Evolutionary conservation across 106 monocot species (phyloP), one percentile per base, ranked within the genome.

Genomic region (Dioscorea dumetorum): DNA sequence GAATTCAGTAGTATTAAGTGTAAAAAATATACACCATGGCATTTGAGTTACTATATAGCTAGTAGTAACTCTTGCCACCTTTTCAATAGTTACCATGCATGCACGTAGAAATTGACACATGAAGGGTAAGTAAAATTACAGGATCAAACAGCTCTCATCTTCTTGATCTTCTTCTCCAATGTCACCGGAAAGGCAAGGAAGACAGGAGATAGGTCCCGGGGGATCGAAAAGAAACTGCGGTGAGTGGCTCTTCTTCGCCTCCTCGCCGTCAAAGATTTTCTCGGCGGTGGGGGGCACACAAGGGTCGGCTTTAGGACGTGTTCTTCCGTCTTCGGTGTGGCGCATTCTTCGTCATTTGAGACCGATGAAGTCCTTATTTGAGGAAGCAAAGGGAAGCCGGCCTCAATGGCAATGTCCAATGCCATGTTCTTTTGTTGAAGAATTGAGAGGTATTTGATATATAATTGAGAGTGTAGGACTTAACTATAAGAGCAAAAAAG

Each of bases 81-180:
- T 41, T 41, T 41, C 6, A 10, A 14, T 8, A 16, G 15, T 13
- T 32, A 63, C 34, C n/a, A 8, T 17, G 31, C 62, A 63, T 63
- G 62, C 62, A 63, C 62, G 62, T 63, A n/a, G 34, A 63, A 31
- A 28, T 28, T 28, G 3, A 33, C 15, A 63, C 4, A 23, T 16
- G 33, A 31, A 63, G 33, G 49, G 28, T 28, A 28, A 28, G 28
- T 24, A 63, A 33, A 63, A 34, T 63, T 63, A 63, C 62, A 63
- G 0, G 62, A 35, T 76, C 72, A 76, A 62, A 69, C 73, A 12
- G 60, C 76, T 17, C 84, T 67, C 52, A 84, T 76, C 63, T 66
- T 74, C 73, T 84, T 84, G 60, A 84, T 79, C 63, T 66, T 74
- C 73, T 84, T 84, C 80, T 84, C 77, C 31, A 68, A 75, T 66